Conservation (phyloP, 1,139 yeast species). For the Petasospora rhodanensis region DNA sequence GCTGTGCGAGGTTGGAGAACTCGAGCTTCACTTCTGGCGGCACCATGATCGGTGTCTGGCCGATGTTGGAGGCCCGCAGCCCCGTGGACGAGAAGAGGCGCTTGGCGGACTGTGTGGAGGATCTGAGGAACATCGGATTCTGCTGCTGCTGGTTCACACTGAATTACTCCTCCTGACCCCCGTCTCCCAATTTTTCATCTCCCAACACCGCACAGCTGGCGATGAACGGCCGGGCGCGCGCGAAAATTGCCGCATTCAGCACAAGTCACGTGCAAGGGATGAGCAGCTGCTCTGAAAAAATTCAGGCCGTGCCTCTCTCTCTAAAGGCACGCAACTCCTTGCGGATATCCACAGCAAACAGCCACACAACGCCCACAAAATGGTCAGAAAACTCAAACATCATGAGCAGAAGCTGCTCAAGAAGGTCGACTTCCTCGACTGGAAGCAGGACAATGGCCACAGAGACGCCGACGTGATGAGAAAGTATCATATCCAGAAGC, state of each 20-base stretch:
- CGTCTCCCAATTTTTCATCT: no score
- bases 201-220: no score
- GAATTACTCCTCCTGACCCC: no score
- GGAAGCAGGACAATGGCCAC: constrained; percentile 96
- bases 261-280: no score
- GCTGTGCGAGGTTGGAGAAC: constrained; percentile 32
- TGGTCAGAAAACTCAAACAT: constrained; percentile 90
- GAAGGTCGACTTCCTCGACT: constrained; percentile 94
- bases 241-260: no score
- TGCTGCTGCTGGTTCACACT: no score
- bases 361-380: constrained; percentile 26
- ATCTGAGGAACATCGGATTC: constrained; percentile 11
- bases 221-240: no score
- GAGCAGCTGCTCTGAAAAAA: no score
- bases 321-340: no score
- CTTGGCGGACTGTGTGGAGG: constrained; percentile 7
- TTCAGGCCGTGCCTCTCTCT: no score
- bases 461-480: constrained; percentile 95
- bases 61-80: constrained; percentile 45
- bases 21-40: constrained; percentile 47
- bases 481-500: constrained; percentile 85
- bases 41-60: constrained; percentile 53
- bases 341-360: no score
- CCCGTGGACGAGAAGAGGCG: constrained; percentile 32
- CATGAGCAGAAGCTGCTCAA: constrained; percentile 93